phyloP scores from a whole-genome alignment of 208 protist species.

The Tritrichomonas musculus region DNA sequence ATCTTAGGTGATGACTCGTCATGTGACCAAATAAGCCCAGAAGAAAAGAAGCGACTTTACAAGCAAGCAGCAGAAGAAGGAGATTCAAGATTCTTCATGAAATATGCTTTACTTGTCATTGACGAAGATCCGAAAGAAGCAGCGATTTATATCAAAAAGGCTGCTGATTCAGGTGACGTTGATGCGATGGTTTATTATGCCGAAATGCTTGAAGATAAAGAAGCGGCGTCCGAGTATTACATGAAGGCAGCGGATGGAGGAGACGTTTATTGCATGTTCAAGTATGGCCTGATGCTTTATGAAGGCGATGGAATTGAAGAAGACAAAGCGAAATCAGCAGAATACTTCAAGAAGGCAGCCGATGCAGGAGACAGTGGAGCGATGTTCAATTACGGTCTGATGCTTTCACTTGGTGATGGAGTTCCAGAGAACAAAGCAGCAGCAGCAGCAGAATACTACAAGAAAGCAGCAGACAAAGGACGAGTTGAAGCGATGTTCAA shows the following conservation, averaged over 20 bases:
- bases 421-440: background rate
- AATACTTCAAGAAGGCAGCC: no score
- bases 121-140: background rate
- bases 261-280: background rate
- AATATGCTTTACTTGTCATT: background rate
- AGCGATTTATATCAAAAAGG: background rate
- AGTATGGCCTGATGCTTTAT: background rate
- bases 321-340: no score
- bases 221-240: background rate
- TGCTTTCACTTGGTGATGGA: background rate
- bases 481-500: background rate
- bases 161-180: no score
- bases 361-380: background rate
- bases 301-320: no score
- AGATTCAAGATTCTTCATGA: no score
- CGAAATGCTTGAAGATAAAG: no score
- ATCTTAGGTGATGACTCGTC: no score
- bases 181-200: no score
- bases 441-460: background rate
- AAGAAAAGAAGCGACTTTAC: no score
- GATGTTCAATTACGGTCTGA: background rate
- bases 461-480: background rate
- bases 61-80: no score
- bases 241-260: background rate
- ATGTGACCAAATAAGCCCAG: no score